Evolutionary conservation across 2,329 filamentous ascomycete genomes (phyloP).

Genomic region (Pseudofabraea citricarpa): DNA sequence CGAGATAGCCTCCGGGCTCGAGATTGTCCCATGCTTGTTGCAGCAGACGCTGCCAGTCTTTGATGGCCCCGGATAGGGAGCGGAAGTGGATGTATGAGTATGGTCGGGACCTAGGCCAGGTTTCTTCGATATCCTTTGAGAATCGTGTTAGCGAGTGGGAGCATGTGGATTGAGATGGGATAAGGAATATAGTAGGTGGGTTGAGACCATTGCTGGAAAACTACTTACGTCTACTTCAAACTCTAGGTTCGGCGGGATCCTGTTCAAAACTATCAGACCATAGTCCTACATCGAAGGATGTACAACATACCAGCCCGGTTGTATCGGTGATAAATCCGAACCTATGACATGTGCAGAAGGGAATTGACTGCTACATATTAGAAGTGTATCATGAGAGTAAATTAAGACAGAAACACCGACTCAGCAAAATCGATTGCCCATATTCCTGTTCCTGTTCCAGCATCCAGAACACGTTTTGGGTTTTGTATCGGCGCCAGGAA

Average conservation of each 20-base stretch:
- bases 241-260: slow-evolving; percentile 22
- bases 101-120: slow-evolving; percentile 21
- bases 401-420: not conserved
- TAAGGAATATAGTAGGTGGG: no score
- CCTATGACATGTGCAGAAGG: slow-evolving; percentile 18
- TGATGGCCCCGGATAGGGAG: slow-evolving; percentile 31
- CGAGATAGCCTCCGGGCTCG: slow-evolving; percentile 20
- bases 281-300: no score
- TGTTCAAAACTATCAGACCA: no score
- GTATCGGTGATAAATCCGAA: slow-evolving; percentile 21
- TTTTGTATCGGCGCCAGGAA: slow-evolving; percentile 19
- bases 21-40: slow-evolving; percentile 15
- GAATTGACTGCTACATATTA: slow-evolving; percentile 10
- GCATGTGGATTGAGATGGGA: no score
- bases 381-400: not conserved
- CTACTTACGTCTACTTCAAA: slow-evolving; percentile 30
- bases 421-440: slow-evolving; percentile 6
- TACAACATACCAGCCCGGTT: slow-evolving; percentile 19
- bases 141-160: no score
- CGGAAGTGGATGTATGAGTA: slow-evolving; percentile 33
- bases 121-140: slow-evolving; percentile 27
- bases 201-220: no score
- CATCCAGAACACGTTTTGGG: slow-evolving; percentile 18
- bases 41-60: slow-evolving; percentile 22
- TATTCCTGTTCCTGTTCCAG: slow-evolving; percentile 6